phyloP scores from a whole-genome alignment of 345 rosid genomes.

The Citrus inodora region DNA sequence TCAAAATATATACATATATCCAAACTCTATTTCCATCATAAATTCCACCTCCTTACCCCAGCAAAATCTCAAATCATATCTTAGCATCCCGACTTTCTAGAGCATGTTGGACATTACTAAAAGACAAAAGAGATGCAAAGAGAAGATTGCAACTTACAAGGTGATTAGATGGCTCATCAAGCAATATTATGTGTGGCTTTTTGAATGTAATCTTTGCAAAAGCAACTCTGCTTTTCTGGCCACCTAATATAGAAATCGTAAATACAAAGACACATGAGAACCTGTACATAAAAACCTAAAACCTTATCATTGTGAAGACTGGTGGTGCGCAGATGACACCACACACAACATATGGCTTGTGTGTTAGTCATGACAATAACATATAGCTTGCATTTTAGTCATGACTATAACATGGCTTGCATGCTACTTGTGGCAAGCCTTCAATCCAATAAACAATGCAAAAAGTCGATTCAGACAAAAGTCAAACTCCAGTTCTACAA shows the following conservation, averaged over 20 bases:
- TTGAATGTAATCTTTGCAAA: slow-evolving; percentile 98
- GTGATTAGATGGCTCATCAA: background rate
- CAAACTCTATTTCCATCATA: background rate
- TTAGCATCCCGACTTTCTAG: background rate
- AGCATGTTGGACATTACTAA: background rate
- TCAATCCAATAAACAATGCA: background rate
- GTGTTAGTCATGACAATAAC: background rate
- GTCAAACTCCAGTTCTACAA: background rate
- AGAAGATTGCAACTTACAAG: slow-evolving; percentile 58
- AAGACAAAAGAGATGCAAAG: background rate
- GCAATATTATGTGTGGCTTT: slow-evolving; percentile 75
- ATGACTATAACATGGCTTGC: background rate
- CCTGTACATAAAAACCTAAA: background rate
- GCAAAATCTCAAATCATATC: background rate
- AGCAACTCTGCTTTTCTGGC: slow-evolving; percentile 99
- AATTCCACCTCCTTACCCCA: background rate
- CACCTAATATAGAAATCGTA: slow-evolving; percentile 47
- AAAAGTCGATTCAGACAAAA: background rate
- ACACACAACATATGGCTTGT: background rate
- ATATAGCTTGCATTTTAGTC: background rate
- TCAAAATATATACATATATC: too few species aligned
- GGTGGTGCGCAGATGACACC: background rate
- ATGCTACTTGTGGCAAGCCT: background rate
- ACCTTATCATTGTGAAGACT: background rate
- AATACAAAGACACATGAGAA: background rate